These are phyloP conservation scores for Cyberlindnera mrakii DNA, from an alignment of 805 yeast genomes.

Conservation along the genomic window DNA sequence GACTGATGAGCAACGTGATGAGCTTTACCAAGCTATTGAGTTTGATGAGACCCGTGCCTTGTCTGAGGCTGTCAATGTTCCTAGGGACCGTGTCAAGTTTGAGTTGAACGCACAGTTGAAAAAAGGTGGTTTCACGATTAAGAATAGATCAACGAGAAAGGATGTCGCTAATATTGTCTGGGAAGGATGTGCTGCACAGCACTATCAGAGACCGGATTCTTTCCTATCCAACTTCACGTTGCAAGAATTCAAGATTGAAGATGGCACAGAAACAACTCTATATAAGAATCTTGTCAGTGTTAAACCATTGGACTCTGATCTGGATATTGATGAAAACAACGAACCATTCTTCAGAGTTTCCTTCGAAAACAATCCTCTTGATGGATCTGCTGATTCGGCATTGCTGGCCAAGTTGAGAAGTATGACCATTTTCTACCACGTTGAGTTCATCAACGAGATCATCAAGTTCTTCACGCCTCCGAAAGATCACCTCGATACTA, in stretches of 20 bases:
- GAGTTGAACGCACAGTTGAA: constrained; percentile 63
- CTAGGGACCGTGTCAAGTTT: constrained; percentile 65
- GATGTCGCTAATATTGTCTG: constrained; percentile 73
- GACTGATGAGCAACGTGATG: constrained; percentile 84
- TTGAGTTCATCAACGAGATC: constrained; percentile 73
- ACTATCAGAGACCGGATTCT: constrained; percentile 76
- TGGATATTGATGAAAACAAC: constrained; percentile 21
- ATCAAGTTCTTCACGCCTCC: constrained; percentile 82
- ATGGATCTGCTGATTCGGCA: constrained; percentile 75
- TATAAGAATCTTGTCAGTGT: constrained; percentile 87
- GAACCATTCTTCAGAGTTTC: constrained; percentile 77
- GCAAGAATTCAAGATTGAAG: constrained; percentile 79
- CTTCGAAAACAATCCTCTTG: constrained; percentile 83
- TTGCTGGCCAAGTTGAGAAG: constrained; percentile 71
- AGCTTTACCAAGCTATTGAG: constrained; percentile 89
- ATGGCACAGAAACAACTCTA: constrained; percentile 72
- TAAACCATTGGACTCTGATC: constrained; percentile 48
- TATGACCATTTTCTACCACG: constrained; percentile 86
- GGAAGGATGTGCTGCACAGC: constrained; percentile 72
- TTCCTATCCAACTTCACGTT: constrained; percentile 65
- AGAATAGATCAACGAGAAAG: constrained; percentile 24
- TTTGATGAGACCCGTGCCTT: constrained; percentile 61
- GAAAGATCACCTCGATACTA: constrained; percentile 74
- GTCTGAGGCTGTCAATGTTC: constrained; percentile 53
- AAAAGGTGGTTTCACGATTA: constrained; percentile 71